Percentiles rank a stretch among this genome's conserved stretches.
These are phyloP conservation scores for Tilletia horrida DNA, from an alignment of 1,284 basidiomycete species.

Conservation along the genomic window DNA sequence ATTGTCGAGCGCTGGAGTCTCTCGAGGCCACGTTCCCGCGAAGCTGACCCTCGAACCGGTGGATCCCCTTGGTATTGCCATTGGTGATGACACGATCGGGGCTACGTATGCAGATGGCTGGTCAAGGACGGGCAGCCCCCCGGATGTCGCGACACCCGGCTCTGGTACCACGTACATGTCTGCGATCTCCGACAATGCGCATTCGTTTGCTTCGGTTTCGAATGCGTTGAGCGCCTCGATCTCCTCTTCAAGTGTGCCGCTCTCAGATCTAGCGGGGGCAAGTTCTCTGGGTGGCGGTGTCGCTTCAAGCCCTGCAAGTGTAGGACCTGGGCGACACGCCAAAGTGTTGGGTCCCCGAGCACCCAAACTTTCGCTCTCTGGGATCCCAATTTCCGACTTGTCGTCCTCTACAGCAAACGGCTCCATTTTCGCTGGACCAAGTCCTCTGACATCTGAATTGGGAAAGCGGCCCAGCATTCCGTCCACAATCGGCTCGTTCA, in stretches of 20 bases:
- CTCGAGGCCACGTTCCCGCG: too few species aligned
- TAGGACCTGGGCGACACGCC: neutral
- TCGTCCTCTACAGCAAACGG: neutral
- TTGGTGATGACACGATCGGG: too few species aligned
- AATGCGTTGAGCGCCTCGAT: neutral
- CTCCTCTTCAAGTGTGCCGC: neutral
- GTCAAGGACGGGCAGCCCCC: neutral
- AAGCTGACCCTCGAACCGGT: too few species aligned
- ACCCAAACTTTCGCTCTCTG: conserved; percentile 8
- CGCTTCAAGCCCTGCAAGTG: neutral
- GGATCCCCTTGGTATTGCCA: too few species aligned
- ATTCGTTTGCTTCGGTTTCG: neutral
- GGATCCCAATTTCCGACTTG: neutral
- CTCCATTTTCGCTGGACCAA: too few species aligned
- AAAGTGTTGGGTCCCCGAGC: conserved; percentile 14
- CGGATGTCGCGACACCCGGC: neutral
- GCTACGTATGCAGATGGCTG: neutral
- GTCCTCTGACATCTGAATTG: neutral
- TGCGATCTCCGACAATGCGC: neutral
- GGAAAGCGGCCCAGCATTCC: neutral
- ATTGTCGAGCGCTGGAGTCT: too few species aligned
- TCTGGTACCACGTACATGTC: conserved; percentile 12
- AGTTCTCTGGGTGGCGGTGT: neutral
- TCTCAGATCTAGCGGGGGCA: neutral
- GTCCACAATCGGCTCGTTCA: neutral